Evolutionary conservation across 2,329 filamentous ascomycete species (phyloP).

Genomic region (Xylariales sp.): DNA sequence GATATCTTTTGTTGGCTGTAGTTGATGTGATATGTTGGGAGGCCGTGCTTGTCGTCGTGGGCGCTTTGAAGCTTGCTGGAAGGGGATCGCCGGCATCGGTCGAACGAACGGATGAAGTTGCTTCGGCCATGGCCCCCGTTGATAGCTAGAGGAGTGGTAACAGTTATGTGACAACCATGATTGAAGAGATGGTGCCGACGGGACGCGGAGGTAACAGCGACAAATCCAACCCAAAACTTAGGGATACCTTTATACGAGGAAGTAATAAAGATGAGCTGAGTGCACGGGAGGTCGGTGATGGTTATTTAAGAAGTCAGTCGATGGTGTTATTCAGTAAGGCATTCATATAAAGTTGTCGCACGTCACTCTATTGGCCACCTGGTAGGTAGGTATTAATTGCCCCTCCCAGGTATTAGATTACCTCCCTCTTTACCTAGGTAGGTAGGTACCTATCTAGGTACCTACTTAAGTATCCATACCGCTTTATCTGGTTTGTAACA

Average conservation of each 20-base stretch:
- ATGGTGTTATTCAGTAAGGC: constrained; percentile 7
- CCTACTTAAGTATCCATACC: background rate
- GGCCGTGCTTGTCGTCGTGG: constrained; percentile 45
- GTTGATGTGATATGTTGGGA: constrained; percentile 41
- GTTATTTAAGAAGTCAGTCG: background rate
- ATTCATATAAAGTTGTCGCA: background rate
- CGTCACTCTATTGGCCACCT: constrained; percentile 15
- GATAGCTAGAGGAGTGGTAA: constrained; percentile 25
- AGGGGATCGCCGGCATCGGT: constrained; percentile 39
- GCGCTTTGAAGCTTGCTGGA: constrained; percentile 41
- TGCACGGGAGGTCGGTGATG: background rate
- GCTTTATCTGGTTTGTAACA: constrained; percentile 14
- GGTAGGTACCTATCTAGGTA: background rate
- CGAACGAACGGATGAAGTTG: constrained; percentile 41
- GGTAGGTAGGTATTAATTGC: background rate
- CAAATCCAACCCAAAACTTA: background rate
- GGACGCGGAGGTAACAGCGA: constrained; percentile 1
- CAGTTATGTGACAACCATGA: constrained; percentile 34
- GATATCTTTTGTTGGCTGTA: constrained; percentile 8
- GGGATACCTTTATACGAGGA: background rate
- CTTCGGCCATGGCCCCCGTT: constrained; percentile 45
- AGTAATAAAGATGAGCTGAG: too few relatives aligned
- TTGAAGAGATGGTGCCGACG: constrained; percentile 17
- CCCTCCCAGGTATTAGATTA: constrained; percentile 8
- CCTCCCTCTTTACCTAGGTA: too few relatives aligned